Evolutionary conservation across 352 stramenopile genomes (phyloP).

Genomic region (Phytopythium litorale): DNA sequence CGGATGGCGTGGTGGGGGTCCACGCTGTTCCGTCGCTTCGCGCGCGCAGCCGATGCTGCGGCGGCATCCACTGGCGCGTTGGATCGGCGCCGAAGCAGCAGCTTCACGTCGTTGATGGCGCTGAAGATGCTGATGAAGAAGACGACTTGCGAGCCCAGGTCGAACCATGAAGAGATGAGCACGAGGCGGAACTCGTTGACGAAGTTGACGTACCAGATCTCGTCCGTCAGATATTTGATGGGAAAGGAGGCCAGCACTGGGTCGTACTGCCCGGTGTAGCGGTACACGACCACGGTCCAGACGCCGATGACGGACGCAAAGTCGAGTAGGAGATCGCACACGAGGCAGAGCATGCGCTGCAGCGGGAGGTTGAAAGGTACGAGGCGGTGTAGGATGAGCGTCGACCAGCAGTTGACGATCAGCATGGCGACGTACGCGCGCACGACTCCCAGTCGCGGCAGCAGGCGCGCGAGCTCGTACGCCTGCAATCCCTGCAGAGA

Average conservation of each 20-base stretch:
- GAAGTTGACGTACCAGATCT: conserved; percentile 8
- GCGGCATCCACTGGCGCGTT: background rate
- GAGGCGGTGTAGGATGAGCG: conserved; percentile 9
- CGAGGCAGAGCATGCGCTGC: conserved; percentile 6
- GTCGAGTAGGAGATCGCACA: conserved; percentile 5
- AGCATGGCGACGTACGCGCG: conserved; percentile 27
- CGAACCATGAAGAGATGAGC: conserved; percentile 9
- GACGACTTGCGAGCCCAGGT: conserved; percentile 1
- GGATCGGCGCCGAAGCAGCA: background rate
- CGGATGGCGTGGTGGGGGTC: background rate
- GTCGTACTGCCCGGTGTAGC: conserved; percentile 2
- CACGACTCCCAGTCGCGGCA: conserved; percentile 22
- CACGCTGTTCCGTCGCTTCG: background rate
- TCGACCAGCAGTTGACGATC: conserved; percentile 25
- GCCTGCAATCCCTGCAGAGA: conserved; percentile 22
- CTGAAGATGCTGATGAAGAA: conserved; percentile 9
- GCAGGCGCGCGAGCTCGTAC: conserved; percentile 18
- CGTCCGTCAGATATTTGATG: background rate
- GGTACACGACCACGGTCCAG: background rate
- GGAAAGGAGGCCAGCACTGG: background rate
- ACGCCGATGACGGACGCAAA: conserved; percentile 8
- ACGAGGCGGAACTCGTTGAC: conserved; percentile 8
- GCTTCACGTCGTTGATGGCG: conserved; percentile 7
- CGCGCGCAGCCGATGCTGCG: background rate
- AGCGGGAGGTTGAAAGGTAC: background rate